Base-by-base conservation (phyloP, 257 asterid genomes). In the Leptodermis oblonga region DNA sequence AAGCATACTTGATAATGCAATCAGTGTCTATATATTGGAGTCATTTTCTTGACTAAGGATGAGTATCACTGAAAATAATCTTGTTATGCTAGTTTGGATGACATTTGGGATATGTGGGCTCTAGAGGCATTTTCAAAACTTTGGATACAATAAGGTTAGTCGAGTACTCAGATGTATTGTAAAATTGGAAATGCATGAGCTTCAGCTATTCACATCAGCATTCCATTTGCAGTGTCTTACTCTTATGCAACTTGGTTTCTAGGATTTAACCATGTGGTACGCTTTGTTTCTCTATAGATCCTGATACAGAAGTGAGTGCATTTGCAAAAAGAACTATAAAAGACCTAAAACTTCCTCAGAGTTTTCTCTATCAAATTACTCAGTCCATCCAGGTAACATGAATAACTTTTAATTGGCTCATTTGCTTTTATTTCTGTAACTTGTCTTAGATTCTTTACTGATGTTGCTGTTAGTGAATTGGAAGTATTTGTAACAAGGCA, bases 291-390 rank as follows among this genome's bases (percentile, higher is more conserved):
- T 17, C 22, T 45, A 79, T 62, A 93, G 99, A 94, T 85, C 89
- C 97, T 66, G 99, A 94, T 79, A 79, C 97, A 49, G 99, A 94
- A 82, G 82, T 91, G 69, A 87, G 78, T 79, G 82, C 86, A 66
- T 91, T 91, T 77, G 99, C 99, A 3, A 94, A 85, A 70, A 89
- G 95, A 82, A 94, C 96, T 41, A 95, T 85, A 73, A 94, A 86
- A 74, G 99, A 94, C 79, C 86, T 87, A 83, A 94, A 89, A 83
- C 92, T 94, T 80, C 96, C 97, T 54, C 96, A 96, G 64, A 90
- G 92, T 67, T 94, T 94, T 79, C 83, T 84, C 74, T 82, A 95
- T 34, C 99, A 91, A 86, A 91, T 94, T 36, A 88, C 96, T 76
- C 99, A 90, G 75, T 91, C 97, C 60, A 87, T 94, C 70, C 99